Conservation (phyloP, 2,329 filamentous ascomycete species). For the Tolypocladium ophioglossoides region DNA sequence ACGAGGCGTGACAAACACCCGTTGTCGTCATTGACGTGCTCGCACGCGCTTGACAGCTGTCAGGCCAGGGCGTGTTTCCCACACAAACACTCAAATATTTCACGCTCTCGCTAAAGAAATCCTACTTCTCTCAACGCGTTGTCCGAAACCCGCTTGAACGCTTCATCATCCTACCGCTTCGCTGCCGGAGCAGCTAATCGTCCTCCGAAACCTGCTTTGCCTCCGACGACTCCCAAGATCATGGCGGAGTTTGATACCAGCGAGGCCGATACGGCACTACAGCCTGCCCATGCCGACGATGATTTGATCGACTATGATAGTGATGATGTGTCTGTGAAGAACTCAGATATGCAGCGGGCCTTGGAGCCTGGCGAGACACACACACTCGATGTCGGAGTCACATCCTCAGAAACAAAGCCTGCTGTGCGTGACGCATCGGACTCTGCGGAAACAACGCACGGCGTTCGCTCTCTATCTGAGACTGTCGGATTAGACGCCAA, state of each 20-base stretch:
- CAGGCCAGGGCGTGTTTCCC: not conserved
- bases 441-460: not conserved
- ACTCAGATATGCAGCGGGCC: not conserved
- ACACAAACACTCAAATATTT: not conserved
- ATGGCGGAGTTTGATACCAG: constrained; percentile 20
- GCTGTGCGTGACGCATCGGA: not conserved
- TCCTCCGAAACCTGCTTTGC: not conserved
- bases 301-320: constrained; percentile 28
- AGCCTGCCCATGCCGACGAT: constrained; percentile 14
- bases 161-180: not conserved
- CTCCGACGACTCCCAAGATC: not conserved
- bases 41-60: not conserved
- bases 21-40: not conserved
- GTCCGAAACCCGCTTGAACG: not conserved
- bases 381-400: not conserved
- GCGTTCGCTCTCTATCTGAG: not conserved
- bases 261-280: constrained; percentile 18
- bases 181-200: not conserved
- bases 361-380: not conserved
- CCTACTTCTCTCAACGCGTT: not conserved
- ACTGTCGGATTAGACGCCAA: not conserved
- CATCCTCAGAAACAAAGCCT: no score
- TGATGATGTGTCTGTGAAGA: constrained; percentile 10
- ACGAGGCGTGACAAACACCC: not conserved
- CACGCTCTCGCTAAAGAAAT: not conserved